phyloP scores from a whole-genome alignment of 176 grass and related monocot species.

The Zoysia pacifica region DNA sequence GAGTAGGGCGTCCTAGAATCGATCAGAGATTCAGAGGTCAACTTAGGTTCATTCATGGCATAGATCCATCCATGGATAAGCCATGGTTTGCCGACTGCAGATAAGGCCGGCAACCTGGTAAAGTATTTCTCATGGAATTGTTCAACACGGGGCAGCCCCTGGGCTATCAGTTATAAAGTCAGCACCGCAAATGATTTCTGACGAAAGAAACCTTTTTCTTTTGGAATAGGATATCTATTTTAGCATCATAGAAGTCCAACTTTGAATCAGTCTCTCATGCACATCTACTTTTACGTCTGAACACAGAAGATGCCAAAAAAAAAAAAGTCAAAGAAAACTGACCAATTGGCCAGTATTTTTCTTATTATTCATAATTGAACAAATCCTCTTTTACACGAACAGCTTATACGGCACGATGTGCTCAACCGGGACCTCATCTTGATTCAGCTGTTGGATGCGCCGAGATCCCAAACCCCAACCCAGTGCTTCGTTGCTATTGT shows the following conservation, averaged over 20 bases:
- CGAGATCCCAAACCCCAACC: constrained; percentile 22
- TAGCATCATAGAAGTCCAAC: constrained; percentile 40
- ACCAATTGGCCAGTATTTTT: constrained; percentile 55
- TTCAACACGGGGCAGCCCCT: constrained; percentile 20
- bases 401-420: constrained; percentile 12
- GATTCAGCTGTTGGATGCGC: constrained; percentile 37
- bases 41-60: constrained; percentile 48
- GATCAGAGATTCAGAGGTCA: constrained; percentile 23
- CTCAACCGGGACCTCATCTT: constrained; percentile 1
- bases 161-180: constrained; percentile 29
- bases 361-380: constrained; percentile 51
- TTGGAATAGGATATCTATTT: background rate
- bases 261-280: constrained; percentile 38
- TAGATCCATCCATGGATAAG: constrained; percentile 7
- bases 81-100: background rate
- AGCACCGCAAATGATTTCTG: constrained; percentile 37
- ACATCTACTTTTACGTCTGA: constrained; percentile 6
- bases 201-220: constrained; percentile 31
- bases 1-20: constrained; percentile 23
- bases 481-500: constrained; percentile 45
- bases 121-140: constrained; percentile 16
- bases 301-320: constrained; percentile 17
- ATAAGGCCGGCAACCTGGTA: constrained; percentile 35
- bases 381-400: constrained; percentile 47
- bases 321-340: constrained; percentile 47